phyloP scores from a whole-genome alignment of 768 basidiomycete species.

The Trametes punicea region DNA sequence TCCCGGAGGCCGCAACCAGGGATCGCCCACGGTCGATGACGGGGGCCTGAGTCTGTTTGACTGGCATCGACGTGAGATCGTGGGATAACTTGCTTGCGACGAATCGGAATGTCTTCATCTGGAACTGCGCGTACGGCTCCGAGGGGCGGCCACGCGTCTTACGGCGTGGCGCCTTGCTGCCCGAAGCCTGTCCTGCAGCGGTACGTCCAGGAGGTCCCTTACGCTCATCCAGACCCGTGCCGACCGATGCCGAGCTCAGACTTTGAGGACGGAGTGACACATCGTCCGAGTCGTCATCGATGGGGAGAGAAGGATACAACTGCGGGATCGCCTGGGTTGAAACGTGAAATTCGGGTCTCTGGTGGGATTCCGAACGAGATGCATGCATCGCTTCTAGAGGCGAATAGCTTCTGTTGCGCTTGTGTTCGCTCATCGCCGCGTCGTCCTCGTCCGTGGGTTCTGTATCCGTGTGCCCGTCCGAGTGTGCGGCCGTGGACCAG shows the following conservation, averaged over 20 bases:
- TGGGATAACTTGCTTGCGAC: constrained; percentile 9
- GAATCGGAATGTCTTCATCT: constrained; percentile 12
- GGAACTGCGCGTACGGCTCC: not conserved
- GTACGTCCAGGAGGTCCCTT: no score
- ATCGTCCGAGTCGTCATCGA: not conserved
- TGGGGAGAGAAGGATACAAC: not conserved
- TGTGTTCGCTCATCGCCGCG: not conserved
- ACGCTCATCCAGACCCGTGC: no score
- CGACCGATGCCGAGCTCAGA: no score
- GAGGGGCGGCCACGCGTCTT: not conserved
- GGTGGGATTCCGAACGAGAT: no score
- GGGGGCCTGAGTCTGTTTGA: not conserved
- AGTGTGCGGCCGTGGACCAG: not conserved
- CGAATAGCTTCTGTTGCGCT: not conserved
- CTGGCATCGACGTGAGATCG: not conserved
- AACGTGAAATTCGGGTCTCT: no score
- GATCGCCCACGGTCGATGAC: not conserved
- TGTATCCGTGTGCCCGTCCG: constrained; percentile 4
- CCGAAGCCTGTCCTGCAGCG: not conserved
- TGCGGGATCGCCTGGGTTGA: not conserved
- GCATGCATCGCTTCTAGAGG: not conserved
- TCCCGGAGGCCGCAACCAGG: not conserved
- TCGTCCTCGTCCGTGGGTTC: constrained; percentile 17
- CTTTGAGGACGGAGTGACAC: not conserved
- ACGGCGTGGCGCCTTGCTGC: not conserved